A percentile compares a stretch with the other conserved stretches of the same genome.
Conservation (phyloP, 2,329 filamentous ascomycete species). For the Aspergillus arachidicola region DNA sequence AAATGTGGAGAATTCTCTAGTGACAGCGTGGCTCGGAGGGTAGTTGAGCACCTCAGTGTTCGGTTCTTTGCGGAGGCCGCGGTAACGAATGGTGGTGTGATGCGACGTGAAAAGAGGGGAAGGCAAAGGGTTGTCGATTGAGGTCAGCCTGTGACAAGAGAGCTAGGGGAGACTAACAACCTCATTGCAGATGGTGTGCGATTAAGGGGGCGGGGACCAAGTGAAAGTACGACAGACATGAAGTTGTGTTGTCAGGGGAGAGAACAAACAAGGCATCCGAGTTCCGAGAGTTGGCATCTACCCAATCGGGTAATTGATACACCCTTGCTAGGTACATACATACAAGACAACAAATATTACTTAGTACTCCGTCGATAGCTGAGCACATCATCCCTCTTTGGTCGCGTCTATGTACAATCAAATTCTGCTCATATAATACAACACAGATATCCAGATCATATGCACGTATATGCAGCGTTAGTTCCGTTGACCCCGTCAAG, state of each 20-base stretch:
- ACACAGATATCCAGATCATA: conserved; percentile 4
- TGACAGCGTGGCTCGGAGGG: background rate
- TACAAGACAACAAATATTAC: background rate
- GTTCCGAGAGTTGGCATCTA: background rate
- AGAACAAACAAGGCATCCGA: background rate
- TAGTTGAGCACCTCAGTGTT: background rate
- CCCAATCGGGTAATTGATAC: conserved; percentile 20
- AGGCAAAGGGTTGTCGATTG: background rate
- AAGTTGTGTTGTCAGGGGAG: conserved; percentile 1
- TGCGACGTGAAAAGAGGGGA: conserved; percentile 4
- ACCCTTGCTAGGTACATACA: background rate
- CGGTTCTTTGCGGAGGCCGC: background rate
- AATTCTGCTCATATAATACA: conserved; percentile 2
- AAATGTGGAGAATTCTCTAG: background rate
- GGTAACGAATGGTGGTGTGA: conserved; percentile 1
- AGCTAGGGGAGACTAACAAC: conserved; percentile 2
- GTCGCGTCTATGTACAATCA: background rate
- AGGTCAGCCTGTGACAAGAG: background rate
- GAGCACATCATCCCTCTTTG: background rate
- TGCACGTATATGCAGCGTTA: conserved; percentile 6
- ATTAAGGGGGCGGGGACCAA: background rate
- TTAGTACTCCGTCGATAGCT: background rate
- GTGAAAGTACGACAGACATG: background rate
- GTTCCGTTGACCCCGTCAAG: background rate
- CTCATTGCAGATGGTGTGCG: conserved; percentile 10